Percentiles rank a stretch among this genome's conserved stretches.
phyloP scores from a whole-genome alignment of 192 early-diverging fungal genomes.

The Geranomyces variabilis region DNA sequence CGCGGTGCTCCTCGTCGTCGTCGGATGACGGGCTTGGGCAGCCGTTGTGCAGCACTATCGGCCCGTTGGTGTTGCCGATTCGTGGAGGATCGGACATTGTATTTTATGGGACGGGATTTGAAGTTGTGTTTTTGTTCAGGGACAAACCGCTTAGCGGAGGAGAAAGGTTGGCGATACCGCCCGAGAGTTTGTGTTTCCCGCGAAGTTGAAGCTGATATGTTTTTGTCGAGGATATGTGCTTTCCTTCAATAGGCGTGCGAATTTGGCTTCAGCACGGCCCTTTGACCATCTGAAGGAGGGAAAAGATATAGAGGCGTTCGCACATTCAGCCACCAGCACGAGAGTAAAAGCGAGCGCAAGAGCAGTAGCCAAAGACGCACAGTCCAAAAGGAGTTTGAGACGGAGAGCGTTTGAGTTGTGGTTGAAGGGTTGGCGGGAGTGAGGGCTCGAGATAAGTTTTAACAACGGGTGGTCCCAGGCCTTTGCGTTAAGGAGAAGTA shows the following conservation, averaged over 20 bases:
- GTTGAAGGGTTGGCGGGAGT: background rate
- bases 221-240: no score
- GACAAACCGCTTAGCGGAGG: background rate
- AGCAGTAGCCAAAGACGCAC: no score
- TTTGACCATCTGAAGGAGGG: no score
- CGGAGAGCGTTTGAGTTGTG: background rate
- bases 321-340: no score
- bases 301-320: no score
- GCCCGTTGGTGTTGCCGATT: no score
- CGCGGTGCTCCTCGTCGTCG: conserved; percentile 18
- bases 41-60: background rate
- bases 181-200: background rate
- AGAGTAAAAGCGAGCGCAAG: no score
- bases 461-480: conserved; percentile 4
- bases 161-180: background rate
- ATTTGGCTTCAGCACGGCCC: background rate
- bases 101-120: background rate
- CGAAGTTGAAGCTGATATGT: no score
- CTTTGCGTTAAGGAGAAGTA: no score
- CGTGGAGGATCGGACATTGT: background rate
- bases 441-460: background rate
- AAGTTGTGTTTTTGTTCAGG: background rate
- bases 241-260: background rate
- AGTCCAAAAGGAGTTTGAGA: background rate
- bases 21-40: background rate